A percentile compares a stretch with the other conserved stretches of the same genome.
These are phyloP conservation scores for Phoma herbarum DNA, from an alignment of 2,329 filamentous ascomycete genomes.

Conservation along the genomic window DNA sequence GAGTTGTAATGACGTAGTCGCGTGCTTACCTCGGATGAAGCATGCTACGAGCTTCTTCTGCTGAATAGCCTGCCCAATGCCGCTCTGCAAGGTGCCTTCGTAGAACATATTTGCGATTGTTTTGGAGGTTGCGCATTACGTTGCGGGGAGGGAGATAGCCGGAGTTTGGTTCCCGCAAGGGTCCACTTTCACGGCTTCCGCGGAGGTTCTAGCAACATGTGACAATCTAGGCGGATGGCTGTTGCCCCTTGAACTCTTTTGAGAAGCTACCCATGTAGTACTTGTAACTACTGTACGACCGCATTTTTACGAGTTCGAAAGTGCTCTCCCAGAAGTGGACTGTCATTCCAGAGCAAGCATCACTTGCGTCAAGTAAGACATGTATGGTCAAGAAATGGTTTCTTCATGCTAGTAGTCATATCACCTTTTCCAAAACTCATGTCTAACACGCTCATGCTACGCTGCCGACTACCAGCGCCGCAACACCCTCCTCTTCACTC, in stretches of 20 bases:
- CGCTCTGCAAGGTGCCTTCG: constrained; percentile 78
- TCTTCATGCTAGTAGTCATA: constrained; percentile 14
- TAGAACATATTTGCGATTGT: constrained; percentile 74
- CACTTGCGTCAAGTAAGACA: too few species aligned
- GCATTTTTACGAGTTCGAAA: too few species aligned
- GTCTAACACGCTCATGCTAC: constrained; percentile 67
- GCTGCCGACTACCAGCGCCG: constrained; percentile 82
- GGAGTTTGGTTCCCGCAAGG: constrained; percentile 11
- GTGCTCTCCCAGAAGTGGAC: too few species aligned
- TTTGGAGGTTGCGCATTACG: constrained; percentile 13
- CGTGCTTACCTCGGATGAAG: constrained; percentile 75
- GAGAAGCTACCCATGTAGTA: too few species aligned
- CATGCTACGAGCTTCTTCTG: constrained; percentile 82
- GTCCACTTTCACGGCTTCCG: constrained; percentile 10
- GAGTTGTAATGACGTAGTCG: constrained; percentile 2
- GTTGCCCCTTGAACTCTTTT: not conserved
- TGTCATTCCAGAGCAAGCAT: too few species aligned
- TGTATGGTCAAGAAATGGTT: too few species aligned
- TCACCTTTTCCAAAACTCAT: constrained; percentile 9
- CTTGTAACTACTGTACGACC: too few species aligned
- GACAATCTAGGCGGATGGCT: not conserved
- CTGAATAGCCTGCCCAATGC: constrained; percentile 77
- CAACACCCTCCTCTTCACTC: constrained; percentile 91
- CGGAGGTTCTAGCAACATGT: constrained; percentile 8
- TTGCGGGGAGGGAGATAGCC: constrained; percentile 15